Conservation (phyloP, 1,284 basidiomycete genomes). For the Neolentinus lepideus region DNA sequence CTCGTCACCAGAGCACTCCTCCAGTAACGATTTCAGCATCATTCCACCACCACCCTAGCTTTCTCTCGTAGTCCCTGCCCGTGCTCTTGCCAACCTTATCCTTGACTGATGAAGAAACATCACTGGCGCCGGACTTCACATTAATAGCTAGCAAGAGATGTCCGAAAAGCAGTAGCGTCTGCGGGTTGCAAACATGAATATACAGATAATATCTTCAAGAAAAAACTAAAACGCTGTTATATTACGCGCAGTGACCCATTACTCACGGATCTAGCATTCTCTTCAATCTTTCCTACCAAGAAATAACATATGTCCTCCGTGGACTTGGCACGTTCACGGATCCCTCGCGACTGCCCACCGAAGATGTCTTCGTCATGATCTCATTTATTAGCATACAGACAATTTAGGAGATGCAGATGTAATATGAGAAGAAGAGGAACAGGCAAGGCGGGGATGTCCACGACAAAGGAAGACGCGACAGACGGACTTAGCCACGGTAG, state of each 20-base stretch:
- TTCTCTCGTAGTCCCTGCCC: conserved; percentile 9
- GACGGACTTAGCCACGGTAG: too few relatives aligned
- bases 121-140: conserved; percentile 12
- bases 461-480: neutral
- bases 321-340: conserved; percentile 39
- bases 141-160: conserved; percentile 31
- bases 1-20: conserved; percentile 47
- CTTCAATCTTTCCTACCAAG: conserved; percentile 36
- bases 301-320: conserved; percentile 48
- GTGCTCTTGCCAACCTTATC: neutral
- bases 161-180: conserved; percentile 40
- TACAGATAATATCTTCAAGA: conserved; percentile 38
- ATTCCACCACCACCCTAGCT: conserved; percentile 43
- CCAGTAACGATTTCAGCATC: conserved; percentile 43
- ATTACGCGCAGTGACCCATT: too few relatives aligned
- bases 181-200: conserved; percentile 45
- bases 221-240: neutral
- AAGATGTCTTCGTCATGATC: conserved; percentile 43
- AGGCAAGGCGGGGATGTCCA: conserved; percentile 15
- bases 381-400: conserved; percentile 31
- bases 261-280: conserved; percentile 23
- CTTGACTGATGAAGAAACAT: conserved; percentile 7
- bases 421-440: conserved; percentile 33
- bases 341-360: conserved; percentile 30
- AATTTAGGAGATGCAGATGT: conserved; percentile 43